Conservation (phyloP, 2,329 filamentous ascomycete species). For the Blastomyces parvus region DNA sequence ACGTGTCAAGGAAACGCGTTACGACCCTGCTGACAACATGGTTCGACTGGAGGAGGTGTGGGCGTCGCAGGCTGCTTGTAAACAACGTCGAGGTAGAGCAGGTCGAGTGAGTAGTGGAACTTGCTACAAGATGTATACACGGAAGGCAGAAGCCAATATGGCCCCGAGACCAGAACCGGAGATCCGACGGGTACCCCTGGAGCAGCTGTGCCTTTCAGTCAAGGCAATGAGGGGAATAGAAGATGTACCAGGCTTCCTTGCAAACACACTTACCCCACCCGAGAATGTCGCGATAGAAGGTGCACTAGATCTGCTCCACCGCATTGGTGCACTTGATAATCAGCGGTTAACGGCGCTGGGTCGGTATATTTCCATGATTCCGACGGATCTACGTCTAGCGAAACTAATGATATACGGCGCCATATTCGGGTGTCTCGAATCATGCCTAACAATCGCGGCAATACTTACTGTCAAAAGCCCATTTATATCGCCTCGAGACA, state of each 20-base stretch:
- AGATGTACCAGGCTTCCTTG: constrained; percentile 72
- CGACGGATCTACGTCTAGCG: constrained; percentile 81
- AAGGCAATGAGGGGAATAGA: constrained; percentile 79
- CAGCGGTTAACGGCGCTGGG: constrained; percentile 83
- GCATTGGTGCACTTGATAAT: constrained; percentile 83
- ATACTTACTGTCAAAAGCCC: constrained; percentile 85
- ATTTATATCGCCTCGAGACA: constrained; percentile 75
- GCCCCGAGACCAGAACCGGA: constrained; percentile 81
- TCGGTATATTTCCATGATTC: constrained; percentile 87
- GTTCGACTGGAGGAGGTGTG: constrained; percentile 88
- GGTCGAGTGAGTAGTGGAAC: constrained; percentile 83
- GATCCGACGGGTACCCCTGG: constrained; percentile 82
- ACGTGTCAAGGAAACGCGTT: constrained; percentile 92
- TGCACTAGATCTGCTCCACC: constrained; percentile 64
- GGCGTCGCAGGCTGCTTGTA: constrained; percentile 88
- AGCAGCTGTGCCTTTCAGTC: constrained; percentile 89
- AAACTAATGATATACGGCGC: constrained; percentile 94
- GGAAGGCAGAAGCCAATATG: constrained; percentile 76
- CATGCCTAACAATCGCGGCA: constrained; percentile 78
- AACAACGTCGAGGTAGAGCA: constrained; percentile 85
- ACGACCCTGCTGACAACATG: constrained; percentile 86
- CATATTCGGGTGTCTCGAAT: constrained; percentile 84
- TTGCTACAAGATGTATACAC: constrained; percentile 93
- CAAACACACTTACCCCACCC: constrained; percentile 79
- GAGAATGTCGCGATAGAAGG: constrained; percentile 76